Conservation (phyloP, 208 protist genomes). For the Wallacemonas sp. region DNA sequence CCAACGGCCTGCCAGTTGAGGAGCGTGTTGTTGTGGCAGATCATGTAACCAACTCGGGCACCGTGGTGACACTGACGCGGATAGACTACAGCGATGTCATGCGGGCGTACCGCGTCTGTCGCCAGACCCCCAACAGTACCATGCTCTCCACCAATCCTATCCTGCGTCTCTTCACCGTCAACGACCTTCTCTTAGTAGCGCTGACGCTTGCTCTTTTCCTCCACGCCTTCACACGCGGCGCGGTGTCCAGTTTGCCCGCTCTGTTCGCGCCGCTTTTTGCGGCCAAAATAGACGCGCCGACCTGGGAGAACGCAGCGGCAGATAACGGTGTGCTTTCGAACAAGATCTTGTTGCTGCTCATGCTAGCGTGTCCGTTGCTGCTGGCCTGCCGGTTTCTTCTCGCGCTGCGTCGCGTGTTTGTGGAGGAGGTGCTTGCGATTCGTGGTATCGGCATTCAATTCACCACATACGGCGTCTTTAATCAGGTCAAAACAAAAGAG, state of each 20-base stretch:
- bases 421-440: conserved; percentile 78
- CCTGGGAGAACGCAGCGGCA: too few species aligned
- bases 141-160: conserved; percentile 16
- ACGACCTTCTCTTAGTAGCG: conserved; percentile 47
- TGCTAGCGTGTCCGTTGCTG: conserved; percentile 27
- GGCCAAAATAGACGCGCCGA: too few species aligned
- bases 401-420: conserved; percentile 42
- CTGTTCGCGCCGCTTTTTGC: neutral
- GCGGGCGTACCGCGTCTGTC: conserved; percentile 66
- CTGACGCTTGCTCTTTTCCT: conserved; percentile 18
- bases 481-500: conserved; percentile 30
- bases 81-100: conserved; percentile 77
- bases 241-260: neutral
- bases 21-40: conserved; percentile 31
- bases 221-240: neutral
- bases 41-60: conserved; percentile 64
- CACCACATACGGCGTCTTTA: conserved; percentile 67
- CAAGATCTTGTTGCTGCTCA: neutral
- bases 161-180: conserved; percentile 40
- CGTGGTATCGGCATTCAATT: conserved; percentile 80
- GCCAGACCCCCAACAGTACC: conserved; percentile 20
- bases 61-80: conserved; percentile 57
- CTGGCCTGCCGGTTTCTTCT: conserved; percentile 34
- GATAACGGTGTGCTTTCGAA: too few species aligned
- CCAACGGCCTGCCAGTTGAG: conserved; percentile 14